These are phyloP conservation scores for Aspergillus quadrilineatus DNA, from an alignment of 2,329 filamentous ascomycete genomes.

Conservation along the genomic window DNA sequence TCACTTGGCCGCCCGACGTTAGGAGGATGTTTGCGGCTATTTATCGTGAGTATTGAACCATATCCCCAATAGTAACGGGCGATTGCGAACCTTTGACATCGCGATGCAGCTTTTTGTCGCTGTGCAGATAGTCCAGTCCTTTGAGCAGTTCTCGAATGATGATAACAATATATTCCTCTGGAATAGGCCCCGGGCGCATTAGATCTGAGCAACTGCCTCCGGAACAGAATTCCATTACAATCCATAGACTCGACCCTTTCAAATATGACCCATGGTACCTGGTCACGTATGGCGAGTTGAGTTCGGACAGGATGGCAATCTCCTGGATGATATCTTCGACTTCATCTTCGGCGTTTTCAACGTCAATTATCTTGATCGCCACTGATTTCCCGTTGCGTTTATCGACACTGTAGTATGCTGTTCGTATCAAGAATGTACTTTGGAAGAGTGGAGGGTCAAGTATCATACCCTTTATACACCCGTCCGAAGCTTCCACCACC, in stretches of 20 bases:
- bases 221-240: conserved; percentile 99
- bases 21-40: conserved; percentile 89
- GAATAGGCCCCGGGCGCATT: conserved; percentile 87
- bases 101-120: conserved; percentile 91
- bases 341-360: conserved; percentile 98
- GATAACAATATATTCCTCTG: conserved; percentile 95
- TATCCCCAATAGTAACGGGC: too few relatives aligned
- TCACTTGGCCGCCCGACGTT: conserved; percentile 88
- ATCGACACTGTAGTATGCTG: conserved; percentile 65
- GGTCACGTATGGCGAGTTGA: conserved; percentile 94
- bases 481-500: conserved; percentile 97
- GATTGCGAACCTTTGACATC: conserved; percentile 78
- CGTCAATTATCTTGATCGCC: conserved; percentile 97
- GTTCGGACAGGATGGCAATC: conserved; percentile 93
- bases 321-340: conserved; percentile 99
- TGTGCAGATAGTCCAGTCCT: conserved; percentile 88
- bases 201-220: conserved; percentile 94
- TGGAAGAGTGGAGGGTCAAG: conserved; percentile 2
- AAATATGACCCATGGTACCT: conserved; percentile 97
- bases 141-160: conserved; percentile 86
- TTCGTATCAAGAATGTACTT: conserved; percentile 8
- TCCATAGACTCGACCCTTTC: conserved; percentile 96
- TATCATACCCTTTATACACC: conserved; percentile 87
- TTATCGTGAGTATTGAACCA: conserved; percentile 7
- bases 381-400: conserved; percentile 90